Evolutionary conservation across 1,139 yeast genomes (phyloP).

Genomic region (Candida pseudoviswanathii): DNA sequence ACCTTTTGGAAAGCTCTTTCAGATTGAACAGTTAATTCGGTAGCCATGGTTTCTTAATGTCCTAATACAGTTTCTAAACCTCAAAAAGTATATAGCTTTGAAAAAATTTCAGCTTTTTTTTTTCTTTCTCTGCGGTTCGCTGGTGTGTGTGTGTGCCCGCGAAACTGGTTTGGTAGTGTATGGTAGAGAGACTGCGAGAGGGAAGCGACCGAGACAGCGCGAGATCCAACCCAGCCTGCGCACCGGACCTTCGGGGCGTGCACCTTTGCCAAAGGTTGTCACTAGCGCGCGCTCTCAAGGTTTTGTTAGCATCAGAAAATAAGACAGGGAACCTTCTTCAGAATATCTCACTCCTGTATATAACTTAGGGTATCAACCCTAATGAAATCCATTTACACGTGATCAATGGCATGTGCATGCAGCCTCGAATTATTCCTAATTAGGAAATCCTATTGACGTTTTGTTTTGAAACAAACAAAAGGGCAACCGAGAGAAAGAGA

Average conservation of each 20-base stretch:
- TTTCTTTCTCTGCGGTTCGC: slow-evolving; percentile 3
- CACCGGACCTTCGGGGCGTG: not conserved
- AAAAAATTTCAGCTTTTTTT: slow-evolving; percentile 12
- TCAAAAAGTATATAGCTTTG: slow-evolving; percentile 13
- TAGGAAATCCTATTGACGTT: slow-evolving; percentile 2
- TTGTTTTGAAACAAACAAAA: not conserved
- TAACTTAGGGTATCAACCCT: slow-evolving; percentile 2
- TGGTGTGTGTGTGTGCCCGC: slow-evolving; percentile 3
- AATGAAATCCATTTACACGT: not conserved
- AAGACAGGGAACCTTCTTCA: not conserved
- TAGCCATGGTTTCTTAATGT: slow-evolving; percentile 71
- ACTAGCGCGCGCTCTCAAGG: not conserved
- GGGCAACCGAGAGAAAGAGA: not conserved
- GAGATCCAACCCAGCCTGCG: not conserved
- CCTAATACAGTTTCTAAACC: slow-evolving; percentile 7
- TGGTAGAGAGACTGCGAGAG: slow-evolving; percentile 1
- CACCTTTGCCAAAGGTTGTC: not conserved
- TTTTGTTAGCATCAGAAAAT: not conserved
- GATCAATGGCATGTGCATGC: not conserved
- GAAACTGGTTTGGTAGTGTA: slow-evolving; percentile 3
- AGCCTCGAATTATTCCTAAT: slow-evolving; percentile 2
- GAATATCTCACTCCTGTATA: not conserved
- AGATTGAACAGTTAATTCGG: slow-evolving; percentile 99
- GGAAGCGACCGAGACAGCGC: not conserved
- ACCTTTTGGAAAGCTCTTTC: slow-evolving; percentile 99